Evolutionary conservation across 2,329 filamentous ascomycete genomes (phyloP).

Genomic region (Sclerotiophoma versabilis): DNA sequence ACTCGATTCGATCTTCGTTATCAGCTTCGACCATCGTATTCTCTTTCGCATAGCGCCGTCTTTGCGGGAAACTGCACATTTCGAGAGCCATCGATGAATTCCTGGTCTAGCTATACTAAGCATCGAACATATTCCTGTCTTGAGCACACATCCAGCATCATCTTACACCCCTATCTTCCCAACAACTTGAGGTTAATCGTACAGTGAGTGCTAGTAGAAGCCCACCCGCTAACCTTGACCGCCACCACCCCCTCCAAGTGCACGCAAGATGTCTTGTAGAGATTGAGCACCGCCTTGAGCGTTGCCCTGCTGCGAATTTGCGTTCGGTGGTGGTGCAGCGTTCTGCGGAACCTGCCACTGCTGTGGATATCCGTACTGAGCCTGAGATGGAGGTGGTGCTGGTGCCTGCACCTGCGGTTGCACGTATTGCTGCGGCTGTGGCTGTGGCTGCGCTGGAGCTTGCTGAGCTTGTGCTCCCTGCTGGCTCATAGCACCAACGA

Average conservation of each 20-base stretch:
- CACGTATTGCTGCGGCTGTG: constrained; percentile 26
- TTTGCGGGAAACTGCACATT: not conserved
- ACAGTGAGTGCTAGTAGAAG: not conserved
- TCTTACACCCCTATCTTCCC: constrained; percentile 12
- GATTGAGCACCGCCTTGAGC: constrained; percentile 33
- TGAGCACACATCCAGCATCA: constrained; percentile 4
- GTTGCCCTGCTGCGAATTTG: constrained; percentile 25
- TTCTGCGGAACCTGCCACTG: constrained; percentile 34
- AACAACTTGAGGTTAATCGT: not conserved
- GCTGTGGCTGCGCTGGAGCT: constrained; percentile 22
- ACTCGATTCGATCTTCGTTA: not conserved
- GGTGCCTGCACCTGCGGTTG: constrained; percentile 28
- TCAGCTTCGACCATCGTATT: not conserved
- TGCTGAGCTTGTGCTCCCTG: constrained; percentile 30
- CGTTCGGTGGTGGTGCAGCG: constrained; percentile 27
- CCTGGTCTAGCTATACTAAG: not conserved
- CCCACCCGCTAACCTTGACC: constrained; percentile 6
- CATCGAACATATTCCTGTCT: not conserved
- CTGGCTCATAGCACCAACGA: constrained; percentile 34
- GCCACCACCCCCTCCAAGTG: constrained; percentile 33
- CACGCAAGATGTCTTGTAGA: constrained; percentile 43
- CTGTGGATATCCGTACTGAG: constrained; percentile 35
- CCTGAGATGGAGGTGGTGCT: constrained; percentile 31
- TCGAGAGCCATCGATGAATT: not conserved
- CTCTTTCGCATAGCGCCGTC: not conserved